phyloP scores from a whole-genome alignment of 345 rosid genomes.

The Euphorbia pulcherrima region DNA sequence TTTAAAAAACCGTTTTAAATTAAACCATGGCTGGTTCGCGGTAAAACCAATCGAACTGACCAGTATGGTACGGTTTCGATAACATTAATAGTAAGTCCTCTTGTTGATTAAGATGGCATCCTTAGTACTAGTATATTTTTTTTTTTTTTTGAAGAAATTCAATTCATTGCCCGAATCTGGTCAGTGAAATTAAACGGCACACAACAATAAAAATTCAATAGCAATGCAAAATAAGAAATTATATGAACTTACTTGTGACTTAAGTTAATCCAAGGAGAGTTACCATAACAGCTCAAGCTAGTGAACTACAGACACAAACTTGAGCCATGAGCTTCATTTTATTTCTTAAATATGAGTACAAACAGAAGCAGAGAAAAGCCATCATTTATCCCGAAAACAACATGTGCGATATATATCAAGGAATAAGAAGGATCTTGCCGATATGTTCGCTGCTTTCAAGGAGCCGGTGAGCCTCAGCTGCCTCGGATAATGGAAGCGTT shows the following conservation, averaged over 20 bases:
- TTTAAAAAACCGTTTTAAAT: too few species aligned
- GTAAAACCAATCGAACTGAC: too few species aligned
- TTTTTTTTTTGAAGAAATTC: too few species aligned
- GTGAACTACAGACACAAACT: not conserved
- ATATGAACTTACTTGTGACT: not conserved
- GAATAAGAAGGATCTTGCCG: constrained; percentile 71
- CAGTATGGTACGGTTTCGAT: too few species aligned
- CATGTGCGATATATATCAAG: constrained; percentile 30
- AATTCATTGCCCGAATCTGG: not conserved
- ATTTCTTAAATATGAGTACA: not conserved
- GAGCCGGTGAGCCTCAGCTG: constrained; percentile 66
- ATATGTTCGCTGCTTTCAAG: constrained; percentile 75
- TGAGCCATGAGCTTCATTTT: not conserved
- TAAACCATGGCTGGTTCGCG: too few species aligned
- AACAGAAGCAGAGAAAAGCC: not conserved
- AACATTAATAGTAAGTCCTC: too few species aligned
- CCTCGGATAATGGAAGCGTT: constrained; percentile 48
- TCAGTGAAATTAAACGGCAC: not conserved
- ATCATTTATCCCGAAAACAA: not conserved
- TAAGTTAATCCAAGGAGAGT: not conserved
- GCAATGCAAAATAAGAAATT: too few species aligned
- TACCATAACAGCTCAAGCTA: not conserved
- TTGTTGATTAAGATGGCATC: too few species aligned
- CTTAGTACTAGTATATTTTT: too few species aligned
- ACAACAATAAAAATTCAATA: not conserved